Conservation (phyloP, 805 yeast species). For the Barnettozyma sucrosica region DNA sequence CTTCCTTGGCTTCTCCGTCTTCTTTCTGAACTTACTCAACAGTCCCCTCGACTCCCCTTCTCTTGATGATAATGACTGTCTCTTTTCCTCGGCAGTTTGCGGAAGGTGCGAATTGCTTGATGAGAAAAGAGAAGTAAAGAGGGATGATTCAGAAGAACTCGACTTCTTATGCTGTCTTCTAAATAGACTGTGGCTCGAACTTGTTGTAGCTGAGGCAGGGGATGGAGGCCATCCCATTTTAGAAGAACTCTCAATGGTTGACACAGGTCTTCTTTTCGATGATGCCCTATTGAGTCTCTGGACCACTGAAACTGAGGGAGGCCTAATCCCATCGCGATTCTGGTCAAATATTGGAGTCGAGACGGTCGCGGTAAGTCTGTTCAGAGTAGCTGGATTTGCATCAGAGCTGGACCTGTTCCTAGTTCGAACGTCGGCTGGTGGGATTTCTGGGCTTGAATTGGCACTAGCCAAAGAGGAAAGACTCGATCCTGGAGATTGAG, state of each 20-base stretch:
- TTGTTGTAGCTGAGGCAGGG: slow-evolving; percentile 25
- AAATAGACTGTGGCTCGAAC: slow-evolving; percentile 39
- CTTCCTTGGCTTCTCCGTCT: slow-evolving; percentile 13
- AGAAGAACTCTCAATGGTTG: slow-evolving; percentile 32
- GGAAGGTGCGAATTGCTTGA: slow-evolving; percentile 28
- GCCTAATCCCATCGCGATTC: background rate
- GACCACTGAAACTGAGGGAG: background rate
- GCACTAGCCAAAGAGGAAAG: slow-evolving; percentile 20
- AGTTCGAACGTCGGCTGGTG: background rate
- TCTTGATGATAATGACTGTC: slow-evolving; percentile 5
- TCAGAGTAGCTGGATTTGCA: slow-evolving; percentile 23
- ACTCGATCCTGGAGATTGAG: slow-evolving; percentile 11
- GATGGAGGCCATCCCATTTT: slow-evolving; percentile 25
- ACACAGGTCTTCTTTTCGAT: slow-evolving; percentile 28
- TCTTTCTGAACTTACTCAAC: slow-evolving; percentile 20
- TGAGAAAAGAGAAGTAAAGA: slow-evolving; percentile 33
- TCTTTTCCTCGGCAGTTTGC: slow-evolving; percentile 16
- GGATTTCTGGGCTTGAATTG: slow-evolving; percentile 18
- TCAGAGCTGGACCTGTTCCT: slow-evolving; percentile 21
- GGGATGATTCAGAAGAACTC: slow-evolving; percentile 52
- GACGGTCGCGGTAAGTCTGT: slow-evolving; percentile 28
- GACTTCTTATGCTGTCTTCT: slow-evolving; percentile 61
- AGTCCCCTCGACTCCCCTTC: slow-evolving; percentile 17
- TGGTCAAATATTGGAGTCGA: slow-evolving; percentile 30
- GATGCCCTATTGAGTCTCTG: slow-evolving; percentile 1